Conservation (phyloP, 306 rosid genomes). For the Cucurbita moschata region DNA sequence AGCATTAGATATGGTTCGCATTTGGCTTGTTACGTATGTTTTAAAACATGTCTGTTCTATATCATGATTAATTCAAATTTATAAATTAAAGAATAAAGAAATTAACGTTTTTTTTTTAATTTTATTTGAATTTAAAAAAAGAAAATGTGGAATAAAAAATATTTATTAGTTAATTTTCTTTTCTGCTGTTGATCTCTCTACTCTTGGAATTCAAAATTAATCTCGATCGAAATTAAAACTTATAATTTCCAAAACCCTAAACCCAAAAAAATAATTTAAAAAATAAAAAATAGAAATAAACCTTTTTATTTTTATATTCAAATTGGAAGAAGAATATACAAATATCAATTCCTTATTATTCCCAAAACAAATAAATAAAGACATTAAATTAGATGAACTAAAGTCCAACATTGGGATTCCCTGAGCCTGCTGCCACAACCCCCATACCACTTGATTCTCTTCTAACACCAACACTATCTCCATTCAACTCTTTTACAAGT, state of each 20-base stretch:
- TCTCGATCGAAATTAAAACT: not conserved
- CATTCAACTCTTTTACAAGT: conserved; percentile 46
- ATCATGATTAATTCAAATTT: no score
- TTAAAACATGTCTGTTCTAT: no score
- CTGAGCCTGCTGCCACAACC: conserved; percentile 87
- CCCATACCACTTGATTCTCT: conserved; percentile 61
- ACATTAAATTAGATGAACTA: not conserved
- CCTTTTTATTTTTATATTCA: not conserved
- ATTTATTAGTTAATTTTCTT: no score
- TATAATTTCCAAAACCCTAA: no score
- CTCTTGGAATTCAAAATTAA: not conserved
- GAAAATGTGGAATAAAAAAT: no score
- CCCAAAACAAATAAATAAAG: not conserved
- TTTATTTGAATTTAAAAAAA: no score
- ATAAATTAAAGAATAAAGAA: no score
- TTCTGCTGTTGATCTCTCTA: not conserved
- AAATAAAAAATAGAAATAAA: not conserved
- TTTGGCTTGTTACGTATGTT: no score
- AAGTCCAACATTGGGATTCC: conserved; percentile 76
- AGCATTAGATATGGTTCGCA: no score
- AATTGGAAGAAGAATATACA: not conserved
- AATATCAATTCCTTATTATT: not conserved
- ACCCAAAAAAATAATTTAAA: not conserved
- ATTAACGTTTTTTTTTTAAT: no score
- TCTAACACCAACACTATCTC: conserved; percentile 23